Evolutionary conservation across 306 rosid genomes (phyloP), one percentile per base, ranked within the genome.

Genomic region (Morella rubra): DNA sequence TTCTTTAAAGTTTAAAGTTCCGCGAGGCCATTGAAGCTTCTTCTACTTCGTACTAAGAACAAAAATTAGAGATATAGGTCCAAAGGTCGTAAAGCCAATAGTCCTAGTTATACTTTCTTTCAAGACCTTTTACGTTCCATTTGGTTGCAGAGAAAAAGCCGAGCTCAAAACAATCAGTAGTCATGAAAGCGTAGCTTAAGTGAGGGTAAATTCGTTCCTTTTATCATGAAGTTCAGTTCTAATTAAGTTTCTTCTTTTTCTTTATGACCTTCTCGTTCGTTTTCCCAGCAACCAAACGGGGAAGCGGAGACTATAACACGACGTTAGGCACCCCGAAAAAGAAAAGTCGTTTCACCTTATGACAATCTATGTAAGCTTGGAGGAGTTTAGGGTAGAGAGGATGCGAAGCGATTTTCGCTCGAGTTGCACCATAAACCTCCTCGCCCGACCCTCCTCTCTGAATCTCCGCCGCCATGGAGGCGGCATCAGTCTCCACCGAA

Each of bases 361-460:
- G 96, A 78, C 96, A 92, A 73, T 87, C 93, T 83, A 92, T 81
- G 74, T 84, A 89, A 64, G 92, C 90, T 40, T 85, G 83, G 47
- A 90, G 79, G 0, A 92, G 92, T 64, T 85, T 81, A 52, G 97
- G 90, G 76, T 87, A 92, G 69, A 87, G 87, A 72, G 96, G 97
- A 81, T 92, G 97, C 54, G 89, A 87, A 76, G 90, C 92, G 44
- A 92, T 88, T 86, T 84, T 87, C 3, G 77, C 84, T 44, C 87
- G 77, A 61, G 85, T 70, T 3, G 8, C 79, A 64, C 73, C 65
- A 19, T 86, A 64, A 71, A 75, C 80, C 53, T 86, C 81, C 41
- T 85, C 87, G 4, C 76, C 77, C 6, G 40, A 19, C 8, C 77
- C 77, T 50, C 58, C 53, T 85, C 74, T 54, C 20, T 72, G 74